Base-by-base conservation (phyloP, 805 yeast genomes). In the Saccharomycopsis sp. region DNA sequence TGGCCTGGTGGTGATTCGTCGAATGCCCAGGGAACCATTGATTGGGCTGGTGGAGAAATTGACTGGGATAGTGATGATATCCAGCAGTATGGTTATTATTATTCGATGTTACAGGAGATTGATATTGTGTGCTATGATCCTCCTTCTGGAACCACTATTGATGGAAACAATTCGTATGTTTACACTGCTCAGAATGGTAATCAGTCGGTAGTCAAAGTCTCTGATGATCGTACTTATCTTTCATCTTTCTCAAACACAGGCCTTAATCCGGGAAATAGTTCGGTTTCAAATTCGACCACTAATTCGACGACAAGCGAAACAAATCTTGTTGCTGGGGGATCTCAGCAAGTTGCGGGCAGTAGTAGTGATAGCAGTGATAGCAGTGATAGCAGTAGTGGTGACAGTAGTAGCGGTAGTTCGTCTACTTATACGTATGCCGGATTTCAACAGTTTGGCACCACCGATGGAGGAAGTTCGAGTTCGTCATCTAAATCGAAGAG, bases 11-110 rank as follows among this genome's bases (percentile, higher is more conserved):
- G 91, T 70, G 77, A 73, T 62, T 62, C 78, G 8, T 66, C 75
- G 34, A 79, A 78, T 66, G 81, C 79, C 22, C 63, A 66, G 25
- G 92, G 92, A 76, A 86, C 91, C 14, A 76, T 81, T 62, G 86
- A 78, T 58, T 91, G 92, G 92, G 88, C 96, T 42, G 97, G 97
- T 73, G 97, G 97, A 73, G 75, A 63, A 29, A 83, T 92, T 62
- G 77, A 89, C 74, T 92, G 97, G 97, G 72, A 86, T 70, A 79
- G 92, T 14, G 69, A 76, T 2, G 97, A 90, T 71, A 80, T 91
- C 59, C 66, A 76, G 61, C 75, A 86, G 58, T 81, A 85, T 55
- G 97, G 97, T n/a, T 92, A 91, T 75, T 86, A 81, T 74, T 89
- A 83, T 69, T 84, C 87, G 25, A 77, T 80, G 59, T 66, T 92